These are phyloP conservation scores for Plasmodium sp. DNA, from an alignment of 169 alveolate genomes.

Conservation along the genomic window DNA sequence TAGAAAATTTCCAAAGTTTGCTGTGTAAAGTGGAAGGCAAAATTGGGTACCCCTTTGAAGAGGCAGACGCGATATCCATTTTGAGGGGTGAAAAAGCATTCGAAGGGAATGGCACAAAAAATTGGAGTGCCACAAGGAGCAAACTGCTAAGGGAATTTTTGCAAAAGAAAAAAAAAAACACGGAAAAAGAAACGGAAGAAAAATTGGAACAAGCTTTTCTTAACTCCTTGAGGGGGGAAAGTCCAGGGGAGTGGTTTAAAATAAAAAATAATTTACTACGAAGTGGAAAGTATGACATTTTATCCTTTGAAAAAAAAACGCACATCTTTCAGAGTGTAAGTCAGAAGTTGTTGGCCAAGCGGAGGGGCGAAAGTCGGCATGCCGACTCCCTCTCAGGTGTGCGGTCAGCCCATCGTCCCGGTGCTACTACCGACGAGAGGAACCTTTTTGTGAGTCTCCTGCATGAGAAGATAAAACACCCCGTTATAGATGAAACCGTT, in stretches of 20 bases:
- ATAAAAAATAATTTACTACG: constrained; percentile 34
- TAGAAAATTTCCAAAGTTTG: constrained; percentile 16
- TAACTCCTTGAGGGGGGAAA: background rate
- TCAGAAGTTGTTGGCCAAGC: constrained; percentile 6
- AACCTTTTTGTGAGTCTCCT: constrained; percentile 15
- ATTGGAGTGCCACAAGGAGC: constrained; percentile 32
- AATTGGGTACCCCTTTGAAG: constrained; percentile 11
- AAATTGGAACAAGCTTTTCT: background rate
- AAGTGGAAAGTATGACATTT: constrained; percentile 34
- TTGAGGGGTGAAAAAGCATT: constrained; percentile 26
- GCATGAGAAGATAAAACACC: constrained; percentile 33
- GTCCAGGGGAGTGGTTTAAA: constrained; percentile 26
- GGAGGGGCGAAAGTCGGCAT: background rate
- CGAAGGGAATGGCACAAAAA: constrained; percentile 8
- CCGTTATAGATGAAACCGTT: constrained; percentile 11
- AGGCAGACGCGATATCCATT: constrained; percentile 12
- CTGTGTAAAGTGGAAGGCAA: constrained; percentile 1
- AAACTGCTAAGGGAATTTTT: constrained; percentile 29
- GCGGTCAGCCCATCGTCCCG: background rate
- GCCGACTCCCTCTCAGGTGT: background rate
- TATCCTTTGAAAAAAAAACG: constrained; percentile 36
- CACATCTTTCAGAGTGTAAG: constrained; percentile 23
- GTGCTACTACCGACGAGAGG: background rate
- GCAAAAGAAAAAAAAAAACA: constrained; percentile 25
- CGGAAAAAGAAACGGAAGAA: constrained; percentile 2